Evolutionary conservation across 495 filamentous ascomycete species (phyloP).

Genomic region (Saxispiralis lemnorum): DNA sequence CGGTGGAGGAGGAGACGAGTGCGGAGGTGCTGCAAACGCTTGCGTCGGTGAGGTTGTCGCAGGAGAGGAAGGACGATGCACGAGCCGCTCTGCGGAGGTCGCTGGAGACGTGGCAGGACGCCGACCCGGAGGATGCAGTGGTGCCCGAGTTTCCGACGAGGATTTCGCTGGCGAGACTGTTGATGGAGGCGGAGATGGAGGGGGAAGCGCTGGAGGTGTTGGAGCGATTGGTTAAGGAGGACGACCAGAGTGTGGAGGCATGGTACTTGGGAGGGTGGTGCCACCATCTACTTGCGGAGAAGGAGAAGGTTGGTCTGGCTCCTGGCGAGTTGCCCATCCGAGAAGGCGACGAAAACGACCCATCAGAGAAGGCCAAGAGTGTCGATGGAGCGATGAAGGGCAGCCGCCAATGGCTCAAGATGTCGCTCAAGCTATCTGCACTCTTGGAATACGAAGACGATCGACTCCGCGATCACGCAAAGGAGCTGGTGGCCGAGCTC

Average conservation of each 20-base stretch:
- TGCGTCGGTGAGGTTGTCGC: slow-evolving; percentile 82
- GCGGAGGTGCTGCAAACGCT: slow-evolving; percentile 83
- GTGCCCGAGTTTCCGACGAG: slow-evolving; percentile 71
- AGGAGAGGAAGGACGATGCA: slow-evolving; percentile 59
- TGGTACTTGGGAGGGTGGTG: slow-evolving; percentile 97
- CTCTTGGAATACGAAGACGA: slow-evolving; percentile 57
- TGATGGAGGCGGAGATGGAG: slow-evolving; percentile 81
- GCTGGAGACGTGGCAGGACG: slow-evolving; percentile 58
- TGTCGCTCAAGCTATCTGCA: slow-evolving; percentile 40
- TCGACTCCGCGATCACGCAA: slow-evolving; percentile 44
- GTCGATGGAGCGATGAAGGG: slow-evolving; percentile 34
- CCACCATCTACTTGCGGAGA: slow-evolving; percentile 59
- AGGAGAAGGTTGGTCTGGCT: slow-evolving; percentile 24
- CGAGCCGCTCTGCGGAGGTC: slow-evolving; percentile 57
- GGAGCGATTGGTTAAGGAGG: slow-evolving; percentile 65
- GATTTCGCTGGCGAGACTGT: slow-evolving; percentile 63
- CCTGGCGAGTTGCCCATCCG: too few relatives aligned
- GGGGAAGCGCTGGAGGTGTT: slow-evolving; percentile 69
- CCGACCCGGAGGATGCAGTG: slow-evolving; percentile 39
- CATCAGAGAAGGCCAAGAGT: slow-evolving; percentile 20
- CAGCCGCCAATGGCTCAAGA: slow-evolving; percentile 42
- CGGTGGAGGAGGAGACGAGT: slow-evolving; percentile 47
- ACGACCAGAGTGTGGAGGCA: slow-evolving; percentile 82
- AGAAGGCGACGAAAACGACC: slow-evolving; percentile 22
- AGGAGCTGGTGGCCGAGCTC: slow-evolving; percentile 40